phyloP scores from a whole-genome alignment of 768 basidiomycete species.

The Termitomyces sp. region DNA sequence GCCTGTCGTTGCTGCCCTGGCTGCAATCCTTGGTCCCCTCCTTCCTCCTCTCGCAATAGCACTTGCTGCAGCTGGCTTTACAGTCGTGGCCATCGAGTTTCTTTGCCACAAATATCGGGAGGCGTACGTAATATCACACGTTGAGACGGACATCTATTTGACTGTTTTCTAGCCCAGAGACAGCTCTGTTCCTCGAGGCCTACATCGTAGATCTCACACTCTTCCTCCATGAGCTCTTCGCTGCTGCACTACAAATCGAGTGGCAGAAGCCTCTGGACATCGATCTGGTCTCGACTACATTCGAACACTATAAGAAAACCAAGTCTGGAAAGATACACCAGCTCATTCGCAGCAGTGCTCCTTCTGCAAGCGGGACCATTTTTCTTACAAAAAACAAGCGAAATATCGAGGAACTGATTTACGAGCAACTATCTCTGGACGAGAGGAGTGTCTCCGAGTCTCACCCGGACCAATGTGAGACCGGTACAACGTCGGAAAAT shows the following conservation, averaged over 20 bases:
- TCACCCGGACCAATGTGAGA: not conserved
- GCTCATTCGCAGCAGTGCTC: not conserved
- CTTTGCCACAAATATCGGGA: not conserved
- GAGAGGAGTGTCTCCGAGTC: not conserved
- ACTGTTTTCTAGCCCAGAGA: not conserved
- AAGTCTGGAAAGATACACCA: not conserved
- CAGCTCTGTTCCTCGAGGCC: conserved; percentile 1
- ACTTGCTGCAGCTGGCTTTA: not conserved
- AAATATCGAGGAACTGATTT: not conserved
- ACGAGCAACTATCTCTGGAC: not conserved
- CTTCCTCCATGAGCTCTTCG: conserved; percentile 1
- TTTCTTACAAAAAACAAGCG: not conserved
- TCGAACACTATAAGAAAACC: not conserved
- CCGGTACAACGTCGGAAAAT: not conserved
- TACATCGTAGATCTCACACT: conserved; percentile 2
- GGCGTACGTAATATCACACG: not conserved
- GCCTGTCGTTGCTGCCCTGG: not conserved
- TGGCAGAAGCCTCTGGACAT: not conserved
- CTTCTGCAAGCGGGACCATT: not conserved
- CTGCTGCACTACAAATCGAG: not conserved
- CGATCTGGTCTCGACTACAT: not conserved
- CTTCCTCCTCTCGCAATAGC: not conserved
- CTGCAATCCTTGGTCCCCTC: not conserved
- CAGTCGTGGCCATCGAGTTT: not conserved
- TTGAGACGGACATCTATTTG: not conserved